Base-by-base conservation (phyloP, 306 rosid genomes). In the Spatholobus suberectus region DNA sequence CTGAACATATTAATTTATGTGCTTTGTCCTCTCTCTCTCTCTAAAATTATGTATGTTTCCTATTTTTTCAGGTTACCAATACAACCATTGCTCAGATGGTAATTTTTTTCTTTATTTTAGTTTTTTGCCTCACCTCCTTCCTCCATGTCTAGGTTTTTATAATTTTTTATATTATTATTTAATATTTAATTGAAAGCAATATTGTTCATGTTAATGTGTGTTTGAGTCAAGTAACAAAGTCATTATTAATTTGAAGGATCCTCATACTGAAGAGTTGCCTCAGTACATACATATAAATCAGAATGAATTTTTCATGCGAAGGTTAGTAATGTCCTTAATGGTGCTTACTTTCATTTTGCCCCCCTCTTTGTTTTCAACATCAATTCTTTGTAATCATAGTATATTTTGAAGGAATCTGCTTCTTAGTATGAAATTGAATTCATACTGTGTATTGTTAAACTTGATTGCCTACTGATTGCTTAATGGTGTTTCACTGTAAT, bases 231-330 rank as follows among this genome's bases (percentile, higher is more conserved):
- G n/a, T 84, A 70, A 85, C 86, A 27, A 66, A 59, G 54, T 35
- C 9, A 62, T 62, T 85, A 43, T 73, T 79, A 35, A 49, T 85
- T 85, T 86, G 88, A 81, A 91, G 92, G 97, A 91, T 82, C 88
- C 81, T 83, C 20, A 57, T 37, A 32, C 67, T 65, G 90, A 86
- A 84, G 93, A 90, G 38, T 82, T 70, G 70, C 97, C 96, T 55
- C 85, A 75, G 29, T 93, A 86, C 87, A 86, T 83, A 43, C 89
- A 95, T 77, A 85, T 93, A 70, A 70, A 57, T 32, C 91, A 93
- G 83, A 95, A 95, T 82, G 99, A 93, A 4, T 92, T 95, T 86
- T 89, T 63, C 12, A 75, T 41, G 62, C 87, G 97, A 80, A 93
- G 89, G 99, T 90, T 82, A 81, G 91, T 40, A 2, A 55, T 75